A percentile compares a stretch with the other conserved stretches of the same genome.
Evolutionary conservation across 257 asterid species (phyloP).

Genomic region (Cordia subcordata): DNA sequence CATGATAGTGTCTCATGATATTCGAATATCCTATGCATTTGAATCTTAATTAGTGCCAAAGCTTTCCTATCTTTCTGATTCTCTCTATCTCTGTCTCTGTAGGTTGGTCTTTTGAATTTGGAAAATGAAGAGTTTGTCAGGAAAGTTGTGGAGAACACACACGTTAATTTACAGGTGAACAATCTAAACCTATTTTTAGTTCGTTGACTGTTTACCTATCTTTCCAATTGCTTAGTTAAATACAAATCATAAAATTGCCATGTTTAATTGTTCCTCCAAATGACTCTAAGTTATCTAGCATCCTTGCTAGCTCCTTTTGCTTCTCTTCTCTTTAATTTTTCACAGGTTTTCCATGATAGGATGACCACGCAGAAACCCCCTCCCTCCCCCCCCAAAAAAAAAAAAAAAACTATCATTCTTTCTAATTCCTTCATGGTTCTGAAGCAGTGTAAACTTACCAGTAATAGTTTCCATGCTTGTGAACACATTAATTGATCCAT

Average conservation of each 20-base stretch:
- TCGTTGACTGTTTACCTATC: not conserved
- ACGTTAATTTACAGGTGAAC: slow-evolving; percentile 70
- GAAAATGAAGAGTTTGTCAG: slow-evolving; percentile 88
- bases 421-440: too few relatives aligned
- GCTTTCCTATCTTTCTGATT: not conserved
- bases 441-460: too few relatives aligned
- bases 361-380: too few relatives aligned
- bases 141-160: slow-evolving; percentile 62
- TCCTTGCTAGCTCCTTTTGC: too few relatives aligned
- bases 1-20: not conserved
- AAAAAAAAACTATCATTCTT: too few relatives aligned
- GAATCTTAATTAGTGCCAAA: not conserved
- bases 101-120: slow-evolving; percentile 91
- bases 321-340: too few relatives aligned
- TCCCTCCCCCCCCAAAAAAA: too few relatives aligned
- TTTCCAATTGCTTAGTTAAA: not conserved
- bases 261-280: too few relatives aligned
- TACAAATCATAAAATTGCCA: too few relatives aligned
- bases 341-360: too few relatives aligned
- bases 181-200: not conserved
- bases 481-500: not conserved
- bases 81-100: slow-evolving; percentile 18
- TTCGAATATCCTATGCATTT: not conserved
- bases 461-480: too few relatives aligned
- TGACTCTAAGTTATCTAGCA: too few relatives aligned